Evolutionary conservation across 768 basidiomycete species (phyloP).

Genomic region (Naganishia kalamii): DNA sequence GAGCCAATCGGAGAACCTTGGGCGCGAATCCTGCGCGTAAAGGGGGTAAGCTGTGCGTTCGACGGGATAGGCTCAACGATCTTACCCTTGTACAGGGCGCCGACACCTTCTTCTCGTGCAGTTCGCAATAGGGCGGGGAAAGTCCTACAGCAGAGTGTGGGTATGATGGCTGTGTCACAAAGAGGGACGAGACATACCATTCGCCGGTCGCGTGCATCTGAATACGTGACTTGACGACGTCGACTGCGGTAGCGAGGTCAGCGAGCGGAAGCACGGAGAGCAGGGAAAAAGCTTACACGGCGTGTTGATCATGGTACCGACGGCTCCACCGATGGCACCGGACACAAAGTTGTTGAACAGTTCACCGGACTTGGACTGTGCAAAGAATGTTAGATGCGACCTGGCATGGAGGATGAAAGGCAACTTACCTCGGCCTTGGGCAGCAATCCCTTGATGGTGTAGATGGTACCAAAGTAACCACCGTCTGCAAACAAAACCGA

Average conservation of each 20-base stretch:
- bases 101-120: conserved; percentile 76
- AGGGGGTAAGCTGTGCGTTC: background rate
- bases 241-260: conserved; percentile 49
- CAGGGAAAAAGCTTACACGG: conserved; percentile 53
- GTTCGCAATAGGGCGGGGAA: conserved; percentile 73
- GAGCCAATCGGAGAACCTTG: conserved; percentile 89
- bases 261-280: conserved; percentile 10
- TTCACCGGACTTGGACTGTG: conserved; percentile 60
- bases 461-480: conserved; percentile 84
- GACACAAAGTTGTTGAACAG: conserved; percentile 89
- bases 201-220: conserved; percentile 53
- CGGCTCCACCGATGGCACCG: conserved; percentile 71
- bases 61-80: conserved; percentile 9
- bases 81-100: conserved; percentile 72
- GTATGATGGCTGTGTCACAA: too few relatives aligned
- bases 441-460: conserved; percentile 69
- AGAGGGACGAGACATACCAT: conserved; percentile 23
- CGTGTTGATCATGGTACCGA: conserved; percentile 82
- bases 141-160: conserved; percentile 62
- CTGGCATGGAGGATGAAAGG: background rate
- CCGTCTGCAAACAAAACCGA: conserved; percentile 53
- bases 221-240: conserved; percentile 90
- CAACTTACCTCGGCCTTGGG: conserved; percentile 73
- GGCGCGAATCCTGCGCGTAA: conserved; percentile 64
- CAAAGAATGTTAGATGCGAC: background rate